Conservation (phyloP, 2,329 filamentous ascomycete genomes). For the Cladophialophora bantiana region DNA sequence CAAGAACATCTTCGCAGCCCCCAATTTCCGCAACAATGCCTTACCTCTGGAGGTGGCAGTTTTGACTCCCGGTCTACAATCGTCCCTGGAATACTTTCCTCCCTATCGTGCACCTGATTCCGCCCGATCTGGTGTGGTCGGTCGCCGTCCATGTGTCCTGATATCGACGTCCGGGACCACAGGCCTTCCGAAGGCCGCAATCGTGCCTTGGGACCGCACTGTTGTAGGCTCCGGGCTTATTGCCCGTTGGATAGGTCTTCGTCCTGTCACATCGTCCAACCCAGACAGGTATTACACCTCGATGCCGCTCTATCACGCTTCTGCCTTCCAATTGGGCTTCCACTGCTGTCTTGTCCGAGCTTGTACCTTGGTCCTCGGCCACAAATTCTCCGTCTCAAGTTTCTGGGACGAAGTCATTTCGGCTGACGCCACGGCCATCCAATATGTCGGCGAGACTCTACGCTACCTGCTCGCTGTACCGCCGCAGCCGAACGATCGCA, state of each 20-base stretch:
- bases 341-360: constrained; percentile 65
- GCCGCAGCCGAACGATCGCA: constrained; percentile 70
- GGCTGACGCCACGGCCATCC: constrained; percentile 71
- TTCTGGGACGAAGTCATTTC: constrained; percentile 78
- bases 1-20: constrained; percentile 48
- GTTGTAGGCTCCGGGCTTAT: constrained; percentile 60
- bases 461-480: constrained; percentile 75
- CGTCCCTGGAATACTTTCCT: constrained; percentile 44
- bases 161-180: constrained; percentile 98
- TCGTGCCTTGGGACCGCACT: constrained; percentile 38
- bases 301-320: constrained; percentile 90
- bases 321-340: constrained; percentile 75
- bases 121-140: constrained; percentile 58
- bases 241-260: constrained; percentile 63
- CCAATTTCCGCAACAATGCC: constrained; percentile 49
- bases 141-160: constrained; percentile 70
- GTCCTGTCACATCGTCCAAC: constrained; percentile 45
- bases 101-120: constrained; percentile 66
- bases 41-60: constrained; percentile 64
- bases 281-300: constrained; percentile 78
- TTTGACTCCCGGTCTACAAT: constrained; percentile 65
- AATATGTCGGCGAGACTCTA: constrained; percentile 80
- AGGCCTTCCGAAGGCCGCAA: constrained; percentile 82
- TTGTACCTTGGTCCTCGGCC: constrained; percentile 73
- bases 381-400: constrained; percentile 72